Base-by-base conservation (phyloP, 1,139 yeast species). In the Lodderomyces oxycetoniae region DNA sequence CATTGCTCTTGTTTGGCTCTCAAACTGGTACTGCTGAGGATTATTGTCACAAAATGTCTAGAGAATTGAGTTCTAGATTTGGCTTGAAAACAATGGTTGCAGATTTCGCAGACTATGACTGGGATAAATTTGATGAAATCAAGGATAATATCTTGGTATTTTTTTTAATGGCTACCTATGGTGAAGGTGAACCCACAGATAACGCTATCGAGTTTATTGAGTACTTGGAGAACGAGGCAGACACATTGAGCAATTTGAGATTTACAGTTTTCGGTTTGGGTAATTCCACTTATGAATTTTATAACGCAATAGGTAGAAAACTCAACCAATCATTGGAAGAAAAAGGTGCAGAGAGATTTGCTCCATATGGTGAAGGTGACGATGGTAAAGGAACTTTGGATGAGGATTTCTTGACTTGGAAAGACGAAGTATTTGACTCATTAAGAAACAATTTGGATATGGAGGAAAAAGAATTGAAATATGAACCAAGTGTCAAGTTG, bases 11-110 rank as follows among this genome's bases (percentile, higher is more conserved):
- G 45, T 93, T 74, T 55, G 97, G 96, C 4, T 89, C 98, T 4
- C 99, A 91, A 62, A 93, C 99, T 9, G 99, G 99, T 46, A 91
- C 99, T n/a, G 95, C 98, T 32, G 98, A 91, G 61, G 98, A 91
- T 56, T 91, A 88, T 50, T 95, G 96, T 14, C 75, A 84, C 47
- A 85, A 93, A 56, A 78, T 88, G 48, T 77, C 95, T 32, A 88
- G 88, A 57, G 98, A 91, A 57, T 77, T 91, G 48, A 76, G 80
- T 46, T 71, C 95, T 17, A 74, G 83, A 55, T 89, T 83, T 55
- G 89, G 89, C 30, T 70, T 91, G 49, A 78, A 79, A 46, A 77
- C 93, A 6, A 79, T 93, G 83, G 77, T 83, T 38, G 95, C 85
- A 7, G 97, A 89, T 58, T 71, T 88, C 39, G 94, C 89, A 34